Conservation (phyloP, 768 basidiomycete genomes). For the Mycena pura region DNA sequence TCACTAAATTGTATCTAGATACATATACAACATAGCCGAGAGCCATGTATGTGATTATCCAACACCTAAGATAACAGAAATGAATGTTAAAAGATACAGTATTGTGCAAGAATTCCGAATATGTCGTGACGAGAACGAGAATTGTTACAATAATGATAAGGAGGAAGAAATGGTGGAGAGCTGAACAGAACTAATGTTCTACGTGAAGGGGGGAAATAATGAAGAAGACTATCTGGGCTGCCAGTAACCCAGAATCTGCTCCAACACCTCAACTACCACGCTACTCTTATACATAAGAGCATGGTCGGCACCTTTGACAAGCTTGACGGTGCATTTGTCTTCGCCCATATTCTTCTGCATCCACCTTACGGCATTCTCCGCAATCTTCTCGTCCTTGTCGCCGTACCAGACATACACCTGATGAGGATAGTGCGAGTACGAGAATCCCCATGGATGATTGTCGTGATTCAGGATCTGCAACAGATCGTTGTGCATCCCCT, state of each 20-base stretch:
- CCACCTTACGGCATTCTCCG: constrained; percentile 89
- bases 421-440: constrained; percentile 80
- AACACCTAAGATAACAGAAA: constrained; percentile 11
- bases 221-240: constrained; percentile 33
- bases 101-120: constrained; percentile 20
- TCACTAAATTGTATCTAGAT: constrained; percentile 23
- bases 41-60: constrained; percentile 28
- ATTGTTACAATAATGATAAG: constrained; percentile 24
- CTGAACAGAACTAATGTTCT: too few species aligned
- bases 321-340: constrained; percentile 76
- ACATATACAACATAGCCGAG: constrained; percentile 25
- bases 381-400: constrained; percentile 91
- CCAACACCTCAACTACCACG: constrained; percentile 86
- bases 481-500: constrained; percentile 90
- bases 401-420: constrained; percentile 91
- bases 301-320: constrained; percentile 90
- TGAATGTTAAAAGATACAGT: constrained; percentile 25
- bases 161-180: neutral
- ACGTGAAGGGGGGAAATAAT: too few species aligned
- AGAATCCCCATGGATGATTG: constrained; percentile 89
- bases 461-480: constrained; percentile 92
- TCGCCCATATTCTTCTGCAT: constrained; percentile 87
- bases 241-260: constrained; percentile 69
- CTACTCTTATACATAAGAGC: constrained; percentile 91
- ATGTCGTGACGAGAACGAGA: constrained; percentile 15